Base-by-base conservation (phyloP, 345 rosid genomes). In the Viola odorata region DNA sequence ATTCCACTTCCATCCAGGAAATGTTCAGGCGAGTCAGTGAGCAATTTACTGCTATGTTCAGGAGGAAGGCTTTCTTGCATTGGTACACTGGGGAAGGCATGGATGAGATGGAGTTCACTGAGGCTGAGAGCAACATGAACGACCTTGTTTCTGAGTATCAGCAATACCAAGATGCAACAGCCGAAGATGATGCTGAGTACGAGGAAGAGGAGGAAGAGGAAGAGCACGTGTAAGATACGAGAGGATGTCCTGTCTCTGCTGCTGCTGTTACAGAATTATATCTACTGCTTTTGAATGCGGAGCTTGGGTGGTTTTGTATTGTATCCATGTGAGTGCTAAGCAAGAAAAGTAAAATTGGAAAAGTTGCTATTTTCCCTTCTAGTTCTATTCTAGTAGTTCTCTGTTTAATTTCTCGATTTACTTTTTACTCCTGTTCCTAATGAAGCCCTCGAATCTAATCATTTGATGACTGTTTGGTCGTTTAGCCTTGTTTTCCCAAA, bases 31-130 rank as follows among this genome's bases (percentile, higher is more conserved):
- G 69, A 23, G 69, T 66, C 3, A 66, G 69, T 2, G 69, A 66
- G 52, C 69, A 66, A 14, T 66, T 66, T 63, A 66, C 69, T 23
- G 69, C 69, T 32, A 66, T 66, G 69, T 66, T 66, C 50, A 57
- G 69, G 57, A 66, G 63, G 23, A 66, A 66, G 69, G 69, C 69
- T 57, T 66, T 66, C 57, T 50, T 66, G 69, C 69, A 66, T 12
- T 66, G 69, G 69, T 58, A 66, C 45, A 66, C 63, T 3, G 69
- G 69, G 1, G 69, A 66, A 41, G 69, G 69, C 17, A 66, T 66
- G 69, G 69, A 66, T 7, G 69, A 66, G 1, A 66, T 66, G 69
- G 69, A 66, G 63, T 66, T 66, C 51, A 66, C 69, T 0, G 69
- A 66, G 44, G 69, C 63, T 5, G 69, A 66, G 11, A 66, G 69